Base-by-base conservation (phyloP, 2,329 filamentous ascomycete species). In the Elsinoe australis region DNA sequence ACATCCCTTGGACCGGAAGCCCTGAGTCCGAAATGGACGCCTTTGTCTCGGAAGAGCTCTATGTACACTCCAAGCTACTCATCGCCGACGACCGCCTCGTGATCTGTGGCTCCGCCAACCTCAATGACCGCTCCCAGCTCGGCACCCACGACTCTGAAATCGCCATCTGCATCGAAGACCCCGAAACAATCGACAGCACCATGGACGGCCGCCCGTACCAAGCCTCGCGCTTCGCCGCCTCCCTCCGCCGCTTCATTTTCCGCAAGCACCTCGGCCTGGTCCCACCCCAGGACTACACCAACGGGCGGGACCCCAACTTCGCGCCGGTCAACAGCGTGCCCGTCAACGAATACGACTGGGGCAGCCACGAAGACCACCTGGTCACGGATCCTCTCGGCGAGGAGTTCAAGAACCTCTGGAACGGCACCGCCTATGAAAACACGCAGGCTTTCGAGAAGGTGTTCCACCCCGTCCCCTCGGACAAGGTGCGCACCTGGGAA, bases 231-330 rank as follows among this genome's bases (percentile, higher is more conserved):
- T 89, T 90, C 60, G 88, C 88, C 1, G 72, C 86, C 4, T 86
- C 83, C 1, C 80, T 95, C 8, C 84, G 90, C 17, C 79, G 89
- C 28, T 80, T 88, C 62, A 78, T 95, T 53, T 95, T 87, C 79
- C 80, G 89, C 56, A 94, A 95, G 69, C 90, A 95, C 62, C 76
- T 95, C 1, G 90, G 90, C 34, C 74, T 95, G 6, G 72, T 95
- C 7, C 82, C 76, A 3, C 76, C 85, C 0, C 87, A 95, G 61
- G 71, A 81, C 14, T 72, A 83, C 51, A 77, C 87, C 49, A 68
- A 63, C 5, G 75, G 74, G 9, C 32, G 24, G 5, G 68, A 79
- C 44, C 66, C 70, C 19, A 80, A 80, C 60, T 80, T 69, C 55
- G 67, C 76, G 52, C 78, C 77, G 0, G 71, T 80, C 5, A 31